Evolutionary conservation across 169 alveolate species (phyloP).

Genomic region (Perkinsus chesapeaki): DNA sequence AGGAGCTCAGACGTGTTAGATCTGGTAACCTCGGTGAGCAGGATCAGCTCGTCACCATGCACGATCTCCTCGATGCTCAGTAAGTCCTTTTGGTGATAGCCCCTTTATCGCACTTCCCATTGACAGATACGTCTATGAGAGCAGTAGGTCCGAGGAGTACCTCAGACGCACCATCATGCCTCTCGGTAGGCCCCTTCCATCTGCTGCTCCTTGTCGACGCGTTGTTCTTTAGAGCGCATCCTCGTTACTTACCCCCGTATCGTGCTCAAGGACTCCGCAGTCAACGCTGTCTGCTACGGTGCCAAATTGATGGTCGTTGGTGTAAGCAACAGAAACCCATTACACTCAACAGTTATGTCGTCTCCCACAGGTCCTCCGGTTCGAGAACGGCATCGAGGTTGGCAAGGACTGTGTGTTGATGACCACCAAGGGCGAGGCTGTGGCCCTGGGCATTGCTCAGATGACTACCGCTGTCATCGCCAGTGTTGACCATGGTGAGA

Average conservation of each 20-base stretch:
- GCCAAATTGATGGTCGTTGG: slow-evolving; percentile 99
- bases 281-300: slow-evolving; percentile 99
- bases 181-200: slow-evolving; percentile 11
- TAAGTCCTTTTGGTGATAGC: slow-evolving; percentile 39
- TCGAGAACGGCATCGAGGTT: slow-evolving; percentile 91
- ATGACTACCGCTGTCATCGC: slow-evolving; percentile 99
- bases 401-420: slow-evolving; percentile 93
- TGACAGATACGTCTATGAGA: slow-evolving; percentile 53
- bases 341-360: not conserved
- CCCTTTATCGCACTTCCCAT: not conserved
- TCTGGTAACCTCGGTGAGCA: slow-evolving; percentile 92
- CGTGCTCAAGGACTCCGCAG: slow-evolving; percentile 98
- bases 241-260: slow-evolving; percentile 90
- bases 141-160: slow-evolving; percentile 90
- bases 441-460: slow-evolving; percentile 96
- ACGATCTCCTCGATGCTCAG: slow-evolving; percentile 98
- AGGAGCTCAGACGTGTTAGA: slow-evolving; percentile 97
- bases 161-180: slow-evolving; percentile 95
- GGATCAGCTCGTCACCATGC: slow-evolving; percentile 96
- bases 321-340: not conserved
- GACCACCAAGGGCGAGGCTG: slow-evolving; percentile 99
- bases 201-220: not conserved
- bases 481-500: slow-evolving; percentile 95
- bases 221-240: slow-evolving; percentile 72
- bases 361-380: slow-evolving; percentile 74